Base-by-base conservation (phyloP, 1,139 yeast genomes). In the Yamadazyma songkhlaensis region DNA sequence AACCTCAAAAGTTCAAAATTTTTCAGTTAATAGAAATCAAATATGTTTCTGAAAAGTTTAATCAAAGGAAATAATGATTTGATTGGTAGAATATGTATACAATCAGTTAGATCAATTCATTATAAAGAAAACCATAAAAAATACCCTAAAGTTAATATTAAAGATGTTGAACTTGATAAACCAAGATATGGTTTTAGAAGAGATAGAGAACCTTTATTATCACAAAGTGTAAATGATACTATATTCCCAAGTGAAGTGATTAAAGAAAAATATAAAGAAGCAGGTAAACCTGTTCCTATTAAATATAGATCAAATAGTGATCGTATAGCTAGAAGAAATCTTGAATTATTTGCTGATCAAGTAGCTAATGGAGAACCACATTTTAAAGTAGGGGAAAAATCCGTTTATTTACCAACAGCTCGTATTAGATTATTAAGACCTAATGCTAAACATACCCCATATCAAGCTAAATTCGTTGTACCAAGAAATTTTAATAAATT, bases 371-470 rank as follows among this genome's bases (percentile, higher is more conserved):
- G 84, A 14, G 72, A 71, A 48, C 83, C 96, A 2, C 96, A 89
- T 64, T 90, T 88, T 72, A 71, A 68, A 37, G 78, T 84, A 6
- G 97, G 97, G 52, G 81, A 75, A 5, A 77, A 74, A 48, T 68
- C 82, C 47, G 67, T 84, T 11, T 88, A 78, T 58, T 84, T 90
- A 60, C 97, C 97, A 26, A 80, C 81, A 47, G 96, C 95, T 2
- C 72, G 94, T 47, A 70, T 90, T 29, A 77, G 85, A 37, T 69
- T 90, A 31, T 67, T 90, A 46, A 75, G 95, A 56, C 95, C 96
- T 33, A 85, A 85, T 54, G 96, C 97, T 15, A 87, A 87, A 57
- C 95, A 87, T 62, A 86, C 96, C 1, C 97, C 97, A 36, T 88
- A 83, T 63, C 97, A 89, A 61, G 97, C 97, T 35, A 89, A 88